phyloP scores from a whole-genome alignment of 192 early-diverging fungal genomes.

The Linnemannia hyalina region DNA sequence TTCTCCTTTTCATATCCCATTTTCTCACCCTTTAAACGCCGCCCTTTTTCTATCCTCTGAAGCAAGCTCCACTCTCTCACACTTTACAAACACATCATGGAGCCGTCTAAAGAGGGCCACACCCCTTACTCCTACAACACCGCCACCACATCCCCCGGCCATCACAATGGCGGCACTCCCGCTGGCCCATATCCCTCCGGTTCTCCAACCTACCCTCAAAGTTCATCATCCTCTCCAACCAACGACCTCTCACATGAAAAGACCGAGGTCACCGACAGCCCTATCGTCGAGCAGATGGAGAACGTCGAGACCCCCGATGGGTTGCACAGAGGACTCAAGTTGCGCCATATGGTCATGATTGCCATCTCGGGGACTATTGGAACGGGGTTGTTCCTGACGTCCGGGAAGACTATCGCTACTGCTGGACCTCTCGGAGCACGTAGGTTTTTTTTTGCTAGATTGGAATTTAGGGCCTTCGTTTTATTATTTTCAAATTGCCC shows the following conservation, averaged over 20 bases:
- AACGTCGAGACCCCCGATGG: constrained; percentile 2
- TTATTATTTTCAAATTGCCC: background rate
- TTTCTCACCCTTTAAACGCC: no score
- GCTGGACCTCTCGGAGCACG: constrained; percentile 55
- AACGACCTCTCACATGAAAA: background rate
- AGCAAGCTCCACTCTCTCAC: background rate
- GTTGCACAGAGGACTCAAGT: constrained; percentile 48
- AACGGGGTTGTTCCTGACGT: constrained; percentile 40
- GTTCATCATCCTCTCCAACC: background rate
- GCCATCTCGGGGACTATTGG: constrained; percentile 44
- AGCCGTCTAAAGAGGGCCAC: background rate
- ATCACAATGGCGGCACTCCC: background rate
- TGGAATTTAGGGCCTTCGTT: background rate
- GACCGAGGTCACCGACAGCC: constrained; percentile 4
- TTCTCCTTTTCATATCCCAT: no score
- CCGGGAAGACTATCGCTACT: constrained; percentile 39
- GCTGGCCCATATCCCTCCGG: background rate
- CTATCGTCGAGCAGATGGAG: constrained; percentile 26
- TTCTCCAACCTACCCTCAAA: background rate
- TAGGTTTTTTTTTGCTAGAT: background rate
- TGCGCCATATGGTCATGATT: constrained; percentile 73
- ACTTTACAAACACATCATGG: background rate
- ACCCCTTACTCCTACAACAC: background rate
- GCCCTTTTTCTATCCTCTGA: no score
- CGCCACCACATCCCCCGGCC: background rate